Conservation (phyloP, 495 filamentous ascomycete genomes). For the Penicillium silybi region DNA sequence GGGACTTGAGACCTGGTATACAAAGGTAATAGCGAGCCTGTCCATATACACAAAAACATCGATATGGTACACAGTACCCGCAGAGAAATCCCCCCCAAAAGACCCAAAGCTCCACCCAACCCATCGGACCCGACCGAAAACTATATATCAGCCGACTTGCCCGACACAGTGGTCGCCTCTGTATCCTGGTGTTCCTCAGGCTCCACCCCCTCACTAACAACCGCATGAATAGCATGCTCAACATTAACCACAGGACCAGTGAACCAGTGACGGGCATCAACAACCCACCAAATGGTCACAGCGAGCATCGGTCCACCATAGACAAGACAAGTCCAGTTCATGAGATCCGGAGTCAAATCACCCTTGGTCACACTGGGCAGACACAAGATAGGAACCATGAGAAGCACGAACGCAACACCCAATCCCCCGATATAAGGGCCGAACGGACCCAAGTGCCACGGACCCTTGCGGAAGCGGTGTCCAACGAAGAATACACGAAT, state of each 20-base stretch:
- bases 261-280: slow-evolving; percentile 72
- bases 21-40: neutral
- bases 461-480: slow-evolving; percentile 62
- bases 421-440: slow-evolving; percentile 58
- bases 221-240: slow-evolving; percentile 37
- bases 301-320: slow-evolving; percentile 66
- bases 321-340: slow-evolving; percentile 78
- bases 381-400: slow-evolving; percentile 75
- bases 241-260: slow-evolving; percentile 64
- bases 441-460: slow-evolving; percentile 68
- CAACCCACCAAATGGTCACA: slow-evolving; percentile 64
- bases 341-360: slow-evolving; percentile 53
- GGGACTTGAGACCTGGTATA: neutral
- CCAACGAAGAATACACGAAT: slow-evolving; percentile 74
- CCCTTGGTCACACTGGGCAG: slow-evolving; percentile 57
- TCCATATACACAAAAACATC: neutral
- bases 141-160: slow-evolving; percentile 55
- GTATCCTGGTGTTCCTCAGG: slow-evolving; percentile 4
- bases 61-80: slow-evolving; percentile 2
- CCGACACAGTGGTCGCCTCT: slow-evolving; percentile 48
- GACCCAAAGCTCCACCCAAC: neutral
- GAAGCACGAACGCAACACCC: slow-evolving; percentile 58
- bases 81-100: neutral
- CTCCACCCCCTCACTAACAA: slow-evolving; percentile 23
- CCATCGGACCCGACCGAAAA: neutral